Conservation (phyloP, 225 moss, liverwort and hornwort genomes). For the Physcomitrium patens region DNA sequence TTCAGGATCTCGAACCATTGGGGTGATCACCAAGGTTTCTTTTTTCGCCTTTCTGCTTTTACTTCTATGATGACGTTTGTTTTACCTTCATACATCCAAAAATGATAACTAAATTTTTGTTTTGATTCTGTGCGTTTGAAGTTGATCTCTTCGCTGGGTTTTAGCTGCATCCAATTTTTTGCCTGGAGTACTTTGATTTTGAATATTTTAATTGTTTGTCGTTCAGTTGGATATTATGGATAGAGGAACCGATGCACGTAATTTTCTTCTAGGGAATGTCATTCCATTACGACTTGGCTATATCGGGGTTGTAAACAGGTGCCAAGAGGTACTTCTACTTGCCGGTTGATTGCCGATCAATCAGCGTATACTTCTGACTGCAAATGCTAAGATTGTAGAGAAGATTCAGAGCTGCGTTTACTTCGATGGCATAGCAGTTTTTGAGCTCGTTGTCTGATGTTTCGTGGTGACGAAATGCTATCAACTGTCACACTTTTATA, state of each 20-base stretch:
- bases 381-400: slow-evolving; percentile 5
- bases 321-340: slow-evolving; percentile 80
- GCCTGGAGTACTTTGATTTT: not conserved
- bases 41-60: slow-evolving; percentile 5
- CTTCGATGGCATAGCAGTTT: not conserved
- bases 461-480: slow-evolving; percentile 13
- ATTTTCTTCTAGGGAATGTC: slow-evolving; percentile 90
- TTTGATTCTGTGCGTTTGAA: not conserved
- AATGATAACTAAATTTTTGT: not conserved
- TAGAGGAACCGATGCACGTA: slow-evolving; percentile 97
- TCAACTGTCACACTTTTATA: not conserved
- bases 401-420: slow-evolving; percentile 9
- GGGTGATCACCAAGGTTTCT: slow-evolving; percentile 93
- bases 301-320: slow-evolving; percentile 95
- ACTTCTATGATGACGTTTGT: slow-evolving; percentile 9
- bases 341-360: slow-evolving; percentile 22
- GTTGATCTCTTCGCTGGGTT: not conserved
- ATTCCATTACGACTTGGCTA: slow-evolving; percentile 98
- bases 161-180: not conserved
- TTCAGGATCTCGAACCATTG: slow-evolving; percentile 97
- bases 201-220: not conserved
- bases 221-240: slow-evolving; percentile 98
- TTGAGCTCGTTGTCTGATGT: slow-evolving; percentile 9
- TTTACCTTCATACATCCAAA: not conserved
- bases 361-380: slow-evolving; percentile 1